Evolutionary conservation across 2,329 filamentous ascomycete genomes (phyloP).

Genomic region (Rutstroemia sydowiana): DNA sequence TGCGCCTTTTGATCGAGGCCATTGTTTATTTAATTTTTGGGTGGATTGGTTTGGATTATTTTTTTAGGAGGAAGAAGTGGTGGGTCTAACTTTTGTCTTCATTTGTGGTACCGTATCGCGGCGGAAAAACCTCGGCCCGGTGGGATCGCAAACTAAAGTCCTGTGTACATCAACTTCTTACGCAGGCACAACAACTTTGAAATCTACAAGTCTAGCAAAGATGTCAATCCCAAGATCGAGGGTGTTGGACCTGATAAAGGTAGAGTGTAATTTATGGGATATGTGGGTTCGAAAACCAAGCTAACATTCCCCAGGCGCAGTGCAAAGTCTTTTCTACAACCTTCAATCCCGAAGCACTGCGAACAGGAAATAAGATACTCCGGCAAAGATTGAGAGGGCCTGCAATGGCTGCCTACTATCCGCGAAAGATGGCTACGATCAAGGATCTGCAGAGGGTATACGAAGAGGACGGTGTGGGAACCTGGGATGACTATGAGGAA

Average conservation of each 20-base stretch:
- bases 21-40: no score
- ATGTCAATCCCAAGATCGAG: conserved; percentile 57
- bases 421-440: conserved; percentile 55
- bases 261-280: conserved; percentile 29
- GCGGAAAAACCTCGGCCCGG: not conserved
- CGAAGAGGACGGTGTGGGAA: conserved; percentile 34
- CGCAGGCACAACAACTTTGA: not conserved
- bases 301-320: conserved; percentile 56
- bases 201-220: conserved; percentile 30
- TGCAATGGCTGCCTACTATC: conserved; percentile 80
- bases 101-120: not conserved
- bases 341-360: conserved; percentile 76
- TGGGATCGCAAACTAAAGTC: not conserved
- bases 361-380: conserved; percentile 86
- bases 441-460: conserved; percentile 61
- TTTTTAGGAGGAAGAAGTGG: no score
- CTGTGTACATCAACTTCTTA: not conserved
- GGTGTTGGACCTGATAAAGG: conserved; percentile 72
- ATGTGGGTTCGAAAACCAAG: not conserved
- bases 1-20: not conserved
- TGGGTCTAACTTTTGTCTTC: not conserved
- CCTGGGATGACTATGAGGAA: conserved; percentile 66
- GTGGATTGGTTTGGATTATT: no score
- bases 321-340: conserved; percentile 86
- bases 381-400: conserved; percentile 84